Evolutionary conservation across 1,139 yeast genomes (phyloP).

Genomic region (Tardiomyces digboiensis): DNA sequence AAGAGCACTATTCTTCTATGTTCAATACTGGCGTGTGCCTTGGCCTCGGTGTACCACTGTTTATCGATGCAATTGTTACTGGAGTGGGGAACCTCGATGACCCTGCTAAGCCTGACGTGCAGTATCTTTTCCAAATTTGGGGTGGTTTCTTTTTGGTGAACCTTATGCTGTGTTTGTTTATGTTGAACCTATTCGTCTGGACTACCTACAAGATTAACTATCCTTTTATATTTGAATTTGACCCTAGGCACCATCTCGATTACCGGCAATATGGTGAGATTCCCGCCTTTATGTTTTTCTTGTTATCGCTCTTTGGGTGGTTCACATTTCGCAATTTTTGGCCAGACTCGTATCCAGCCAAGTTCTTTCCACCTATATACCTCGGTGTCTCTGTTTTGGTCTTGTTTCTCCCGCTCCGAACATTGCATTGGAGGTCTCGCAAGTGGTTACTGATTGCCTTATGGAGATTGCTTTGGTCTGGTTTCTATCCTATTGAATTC

Average conservation of each 20-base stretch:
- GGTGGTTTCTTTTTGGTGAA: constrained; percentile 73
- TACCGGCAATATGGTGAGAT: constrained; percentile 54
- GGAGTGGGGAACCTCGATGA: constrained; percentile 32
- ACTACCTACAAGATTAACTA: constrained; percentile 69
- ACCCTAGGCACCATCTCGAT: constrained; percentile 60
- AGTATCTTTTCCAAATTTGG: constrained; percentile 73
- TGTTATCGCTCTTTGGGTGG: constrained; percentile 58
- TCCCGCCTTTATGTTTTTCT: constrained; percentile 49
- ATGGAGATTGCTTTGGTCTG: constrained; percentile 69
- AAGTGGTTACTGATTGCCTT: constrained; percentile 67
- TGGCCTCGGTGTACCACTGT: constrained; percentile 64
- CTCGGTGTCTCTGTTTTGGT: constrained; percentile 42
- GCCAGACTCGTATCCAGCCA: constrained; percentile 50
- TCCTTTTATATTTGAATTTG: constrained; percentile 85
- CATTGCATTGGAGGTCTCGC: constrained; percentile 45
- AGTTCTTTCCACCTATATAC: constrained; percentile 77
- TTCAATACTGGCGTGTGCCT: constrained; percentile 44
- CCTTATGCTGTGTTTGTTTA: constrained; percentile 52
- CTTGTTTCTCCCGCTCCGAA: constrained; percentile 53
- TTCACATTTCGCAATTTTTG: constrained; percentile 65
- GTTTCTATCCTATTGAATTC: constrained; percentile 90
- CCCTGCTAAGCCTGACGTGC: constrained; percentile 18
- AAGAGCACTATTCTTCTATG: constrained; percentile 23
- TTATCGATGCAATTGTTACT: constrained; percentile 40
- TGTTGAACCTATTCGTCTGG: constrained; percentile 67